Evolutionary conservation across 1,284 basidiomycete species (phyloP).

Genomic region (Tausonia pullulans): DNA sequence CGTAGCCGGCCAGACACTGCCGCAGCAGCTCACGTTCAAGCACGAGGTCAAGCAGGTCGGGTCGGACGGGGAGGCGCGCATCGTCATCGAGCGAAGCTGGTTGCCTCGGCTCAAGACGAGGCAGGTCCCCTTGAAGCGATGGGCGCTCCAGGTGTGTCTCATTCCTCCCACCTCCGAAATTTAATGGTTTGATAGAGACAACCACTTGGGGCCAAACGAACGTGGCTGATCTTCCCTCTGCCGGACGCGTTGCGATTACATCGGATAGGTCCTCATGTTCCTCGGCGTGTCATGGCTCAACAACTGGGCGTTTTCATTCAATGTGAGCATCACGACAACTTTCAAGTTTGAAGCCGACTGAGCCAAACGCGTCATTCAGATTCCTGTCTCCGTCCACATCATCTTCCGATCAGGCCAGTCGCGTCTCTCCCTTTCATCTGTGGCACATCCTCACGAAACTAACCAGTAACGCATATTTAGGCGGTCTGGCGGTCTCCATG

Average conservation of each 20-base stretch:
- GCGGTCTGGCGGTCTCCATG: slow-evolving; percentile 36
- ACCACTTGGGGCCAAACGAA: no score
- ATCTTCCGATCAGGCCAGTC: slow-evolving; percentile 68
- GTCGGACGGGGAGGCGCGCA: neutral
- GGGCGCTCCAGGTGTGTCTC: slow-evolving; percentile 68
- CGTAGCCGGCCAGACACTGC: slow-evolving; percentile 46
- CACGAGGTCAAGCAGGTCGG: slow-evolving; percentile 8
- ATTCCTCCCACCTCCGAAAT: slow-evolving; percentile 38
- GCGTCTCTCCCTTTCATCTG: slow-evolving; percentile 43
- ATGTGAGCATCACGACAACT: slow-evolving; percentile 21
- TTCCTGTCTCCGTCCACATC: slow-evolving; percentile 88
- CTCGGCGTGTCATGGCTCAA: slow-evolving; percentile 44
- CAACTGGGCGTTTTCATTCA: slow-evolving; percentile 74
- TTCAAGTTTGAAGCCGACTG: neutral
- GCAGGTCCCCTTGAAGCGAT: slow-evolving; percentile 60
- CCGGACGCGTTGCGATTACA: slow-evolving; percentile 24
- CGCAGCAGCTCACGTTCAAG: slow-evolving; percentile 25
- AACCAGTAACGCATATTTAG: neutral
- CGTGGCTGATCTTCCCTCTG: no score
- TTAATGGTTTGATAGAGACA: neutral
- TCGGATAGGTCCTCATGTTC: neutral
- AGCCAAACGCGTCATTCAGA: slow-evolving; percentile 23
- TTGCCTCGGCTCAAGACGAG: slow-evolving; percentile 45
- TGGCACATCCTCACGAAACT: slow-evolving; percentile 46
- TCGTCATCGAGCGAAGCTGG: slow-evolving; percentile 21